Base-by-base conservation (phyloP, 495 filamentous ascomycete species). In the Cryomyces minteri region DNA sequence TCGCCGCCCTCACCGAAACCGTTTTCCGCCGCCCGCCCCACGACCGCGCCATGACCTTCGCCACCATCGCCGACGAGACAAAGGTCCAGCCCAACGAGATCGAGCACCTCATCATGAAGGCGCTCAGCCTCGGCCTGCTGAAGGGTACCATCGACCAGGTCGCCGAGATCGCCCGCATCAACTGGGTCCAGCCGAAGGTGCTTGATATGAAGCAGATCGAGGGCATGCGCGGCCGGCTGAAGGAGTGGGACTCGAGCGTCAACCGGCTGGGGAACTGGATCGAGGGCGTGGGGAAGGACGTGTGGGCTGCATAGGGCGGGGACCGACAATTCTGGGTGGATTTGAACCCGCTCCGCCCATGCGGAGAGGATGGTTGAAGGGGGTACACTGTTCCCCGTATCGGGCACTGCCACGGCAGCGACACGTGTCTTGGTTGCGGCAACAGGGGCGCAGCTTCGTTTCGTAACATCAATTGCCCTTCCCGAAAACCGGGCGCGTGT, bases 81-180 rank as follows among this genome's bases (percentile, higher is more conserved):
- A 92, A 93, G 61, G 90, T 99, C 39, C 70, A 76, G 54, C 73
- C 77, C 10, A 74, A 84, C 52, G 86, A 95, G 66, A 94, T 96
- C 49, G 90, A 99, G 70, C 88, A 95, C 56, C 65, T 99, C 43
- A 79, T 99, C 55, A 99, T 99, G 90, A 94, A 94, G n/a, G 92
- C 90, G 41, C 64, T 99, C 54, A 94, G 86, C 52, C 62, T 96
- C 54, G 92, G 88, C 0, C 69, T 99, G 53, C 68, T 99, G 50
- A 73, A 77, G 53, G 90, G 90, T 4, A 88, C 79, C 38, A 99
- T 99, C 51, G 90, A 99, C 64, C 87, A 99, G 67, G 90, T 96
- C 30, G 87, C 81, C 42, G 77, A 86, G 67, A 73, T 96, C 43
- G 90, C 90, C 29, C 73, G 88, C 58, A 94, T 99, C 66, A 84